These are phyloP conservation scores for Gossypium herbaceum DNA, from an alignment of 345 rosid species.

Conservation along the genomic window DNA sequence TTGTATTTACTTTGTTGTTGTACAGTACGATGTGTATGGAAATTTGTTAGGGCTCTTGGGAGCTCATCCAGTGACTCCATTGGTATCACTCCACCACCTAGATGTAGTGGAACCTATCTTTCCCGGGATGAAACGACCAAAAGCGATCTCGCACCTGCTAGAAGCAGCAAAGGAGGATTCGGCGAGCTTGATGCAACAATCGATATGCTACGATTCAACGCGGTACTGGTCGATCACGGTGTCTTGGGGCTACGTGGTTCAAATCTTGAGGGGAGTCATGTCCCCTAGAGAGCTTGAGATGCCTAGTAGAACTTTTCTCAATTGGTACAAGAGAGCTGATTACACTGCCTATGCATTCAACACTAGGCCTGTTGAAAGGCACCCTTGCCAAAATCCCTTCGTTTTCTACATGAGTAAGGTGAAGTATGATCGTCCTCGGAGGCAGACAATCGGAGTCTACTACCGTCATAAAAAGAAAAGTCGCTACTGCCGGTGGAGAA, in stretches of 20 bases:
- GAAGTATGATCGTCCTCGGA: constrained; percentile 43
- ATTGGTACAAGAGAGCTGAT: constrained; percentile 71
- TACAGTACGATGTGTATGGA: constrained; percentile 79
- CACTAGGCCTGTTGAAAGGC: constrained; percentile 72
- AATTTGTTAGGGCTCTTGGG: constrained; percentile 65
- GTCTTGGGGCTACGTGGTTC: constrained; percentile 84
- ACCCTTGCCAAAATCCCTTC: constrained; percentile 72
- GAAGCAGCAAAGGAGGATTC: constrained; percentile 56
- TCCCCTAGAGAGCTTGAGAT: constrained; percentile 89
- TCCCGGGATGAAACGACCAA: constrained; percentile 47
- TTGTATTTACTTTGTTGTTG: neutral
- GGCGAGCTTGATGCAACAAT: constrained; percentile 74
- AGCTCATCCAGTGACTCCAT: constrained; percentile 73
- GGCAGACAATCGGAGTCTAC: constrained; percentile 56
- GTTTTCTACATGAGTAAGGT: constrained; percentile 54
- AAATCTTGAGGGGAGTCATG: constrained; percentile 58
- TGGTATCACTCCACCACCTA: constrained; percentile 72
- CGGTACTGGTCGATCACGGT: constrained; percentile 72
- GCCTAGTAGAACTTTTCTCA: constrained; percentile 81
- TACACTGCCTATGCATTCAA: constrained; percentile 77
- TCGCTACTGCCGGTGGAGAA: constrained; percentile 65
- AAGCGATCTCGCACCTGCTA: constrained; percentile 53
- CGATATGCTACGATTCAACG: constrained; percentile 63
- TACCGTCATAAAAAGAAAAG: constrained; percentile 28
- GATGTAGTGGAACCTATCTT: constrained; percentile 76